Evolutionary conservation across 345 rosid species (phyloP).

Genomic region (Populus tremula): DNA sequence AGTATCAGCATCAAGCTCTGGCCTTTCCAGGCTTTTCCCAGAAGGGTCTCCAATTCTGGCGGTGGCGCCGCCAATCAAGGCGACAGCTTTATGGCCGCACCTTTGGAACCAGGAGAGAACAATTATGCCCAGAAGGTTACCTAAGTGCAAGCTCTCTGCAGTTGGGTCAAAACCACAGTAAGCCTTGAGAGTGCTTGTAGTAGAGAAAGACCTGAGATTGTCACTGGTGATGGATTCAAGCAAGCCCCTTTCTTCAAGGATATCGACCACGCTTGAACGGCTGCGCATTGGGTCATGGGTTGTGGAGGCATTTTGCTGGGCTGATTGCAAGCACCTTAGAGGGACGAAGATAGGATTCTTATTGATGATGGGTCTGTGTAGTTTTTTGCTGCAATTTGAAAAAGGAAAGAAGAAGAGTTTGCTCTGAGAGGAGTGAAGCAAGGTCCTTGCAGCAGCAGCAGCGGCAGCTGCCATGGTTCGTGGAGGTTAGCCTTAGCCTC

Average conservation of each 20-base stretch:
- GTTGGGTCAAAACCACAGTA: slow-evolving; percentile 99
- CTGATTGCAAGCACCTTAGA: slow-evolving; percentile 30
- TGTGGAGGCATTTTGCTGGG: slow-evolving; percentile 20
- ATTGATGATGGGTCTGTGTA: slow-evolving; percentile 14
- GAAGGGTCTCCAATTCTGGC: slow-evolving; percentile 94
- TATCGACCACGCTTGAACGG: slow-evolving; percentile 56
- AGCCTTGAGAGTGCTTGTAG: slow-evolving; percentile 46
- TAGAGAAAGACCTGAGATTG: slow-evolving; percentile 62
- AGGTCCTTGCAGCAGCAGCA: slow-evolving; percentile 37
- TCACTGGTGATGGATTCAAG: slow-evolving; percentile 80
- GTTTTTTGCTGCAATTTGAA: slow-evolving; percentile 12
- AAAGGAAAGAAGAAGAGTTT: slow-evolving; percentile 35
- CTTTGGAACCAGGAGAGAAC: slow-evolving; percentile 94
- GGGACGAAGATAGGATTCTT: slow-evolving; percentile 24
- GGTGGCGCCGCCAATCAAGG: slow-evolving; percentile 92
- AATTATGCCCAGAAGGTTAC: slow-evolving; percentile 83
- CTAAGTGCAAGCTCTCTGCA: slow-evolving; percentile 87
- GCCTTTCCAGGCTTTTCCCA: slow-evolving; percentile 87
- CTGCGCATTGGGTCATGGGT: slow-evolving; percentile 9
- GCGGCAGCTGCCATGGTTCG: slow-evolving; percentile 7
- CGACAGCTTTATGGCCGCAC: slow-evolving; percentile 84
- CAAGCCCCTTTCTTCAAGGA: slow-evolving; percentile 76
- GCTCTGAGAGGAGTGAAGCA: slow-evolving; percentile 32
- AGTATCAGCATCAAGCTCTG: slow-evolving; percentile 59
- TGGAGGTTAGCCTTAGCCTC: no score